Percentiles rank a stretch among this genome's conserved stretches.
phyloP scores from a whole-genome alignment of 2,329 filamentous ascomycete genomes.

The Sarocladiaceae sp. region DNA sequence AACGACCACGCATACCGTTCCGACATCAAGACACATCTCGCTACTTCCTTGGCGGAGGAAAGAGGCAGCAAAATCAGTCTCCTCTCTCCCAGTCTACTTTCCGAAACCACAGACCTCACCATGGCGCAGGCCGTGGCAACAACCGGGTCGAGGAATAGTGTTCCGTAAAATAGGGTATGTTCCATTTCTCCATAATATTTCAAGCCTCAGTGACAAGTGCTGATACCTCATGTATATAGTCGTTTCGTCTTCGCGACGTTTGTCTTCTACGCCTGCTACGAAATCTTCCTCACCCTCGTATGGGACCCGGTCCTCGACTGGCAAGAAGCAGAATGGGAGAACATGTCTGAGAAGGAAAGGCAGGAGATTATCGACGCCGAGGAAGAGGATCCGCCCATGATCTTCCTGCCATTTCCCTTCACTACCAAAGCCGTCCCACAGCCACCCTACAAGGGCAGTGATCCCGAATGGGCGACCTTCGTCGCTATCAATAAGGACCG shows the following conservation, averaged over 20 bases:
- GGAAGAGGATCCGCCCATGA: constrained; percentile 33
- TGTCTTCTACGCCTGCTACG: constrained; percentile 31
- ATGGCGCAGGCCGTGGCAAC: background rate
- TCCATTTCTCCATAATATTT: constrained; percentile 8
- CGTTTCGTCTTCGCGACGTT: constrained; percentile 23
- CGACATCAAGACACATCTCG: constrained; percentile 22
- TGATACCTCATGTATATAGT: background rate
- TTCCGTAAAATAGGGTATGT: constrained; percentile 23
- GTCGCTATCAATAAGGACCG: constrained; percentile 50
- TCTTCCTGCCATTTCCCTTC: constrained; percentile 58
- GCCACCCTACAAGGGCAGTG: constrained; percentile 45
- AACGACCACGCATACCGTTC: constrained; percentile 16
- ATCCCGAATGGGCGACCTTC: constrained; percentile 60
- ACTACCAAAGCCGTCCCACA: constrained; percentile 43
- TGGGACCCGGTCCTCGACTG: constrained; percentile 37
- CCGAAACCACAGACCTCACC: constrained; percentile 12
- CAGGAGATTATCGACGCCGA: constrained; percentile 32
- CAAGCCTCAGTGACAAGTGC: background rate
- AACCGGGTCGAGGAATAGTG: constrained; percentile 15
- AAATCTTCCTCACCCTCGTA: constrained; percentile 39
- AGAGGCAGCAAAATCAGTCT: constrained; percentile 9
- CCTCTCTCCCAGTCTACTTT: constrained; percentile 28
- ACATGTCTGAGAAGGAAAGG: constrained; percentile 37
- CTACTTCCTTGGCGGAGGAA: constrained; percentile 26
- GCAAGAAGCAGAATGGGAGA: constrained; percentile 35